Evolutionary conservation across 257 asterid species (phyloP).

Genomic region (Solanum piurae): DNA sequence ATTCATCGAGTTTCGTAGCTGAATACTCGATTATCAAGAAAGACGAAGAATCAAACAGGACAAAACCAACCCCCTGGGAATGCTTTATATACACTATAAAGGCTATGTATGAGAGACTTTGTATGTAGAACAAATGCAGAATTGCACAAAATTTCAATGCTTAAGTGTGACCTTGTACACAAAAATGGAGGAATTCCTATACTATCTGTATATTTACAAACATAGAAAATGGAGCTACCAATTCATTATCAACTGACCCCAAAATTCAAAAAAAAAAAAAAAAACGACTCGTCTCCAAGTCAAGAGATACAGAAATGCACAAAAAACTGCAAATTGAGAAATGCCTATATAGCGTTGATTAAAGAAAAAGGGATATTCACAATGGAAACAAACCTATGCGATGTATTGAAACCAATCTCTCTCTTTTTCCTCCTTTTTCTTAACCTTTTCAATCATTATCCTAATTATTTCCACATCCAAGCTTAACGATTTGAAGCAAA

Average conservation of each 20-base stretch:
- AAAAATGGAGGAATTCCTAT: background rate
- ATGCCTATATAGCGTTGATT: constrained; percentile 4
- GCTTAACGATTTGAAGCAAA: constrained; percentile 13
- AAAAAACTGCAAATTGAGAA: background rate
- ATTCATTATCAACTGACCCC: background rate
- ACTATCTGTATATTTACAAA: background rate
- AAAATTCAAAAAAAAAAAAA: background rate
- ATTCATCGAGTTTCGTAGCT: background rate
- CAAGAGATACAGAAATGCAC: background rate
- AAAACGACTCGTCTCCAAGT: background rate
- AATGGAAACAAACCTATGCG: background rate
- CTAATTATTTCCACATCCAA: constrained; percentile 7
- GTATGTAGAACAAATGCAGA: background rate
- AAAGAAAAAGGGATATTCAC: background rate
- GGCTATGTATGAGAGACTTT: background rate
- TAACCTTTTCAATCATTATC: background rate
- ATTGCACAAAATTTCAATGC: background rate
- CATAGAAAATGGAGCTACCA: background rate
- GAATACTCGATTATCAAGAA: background rate
- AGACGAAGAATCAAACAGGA: background rate
- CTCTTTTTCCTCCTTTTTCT: background rate
- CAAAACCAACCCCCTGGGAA: background rate
- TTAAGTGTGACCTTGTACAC: background rate
- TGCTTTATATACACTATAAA: background rate
- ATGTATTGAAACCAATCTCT: background rate